Percentiles rank a stretch among this genome's conserved stretches.
These are phyloP conservation scores for Erodium trifolium DNA, from an alignment of 441 rosid genomes.

Conservation along the genomic window DNA sequence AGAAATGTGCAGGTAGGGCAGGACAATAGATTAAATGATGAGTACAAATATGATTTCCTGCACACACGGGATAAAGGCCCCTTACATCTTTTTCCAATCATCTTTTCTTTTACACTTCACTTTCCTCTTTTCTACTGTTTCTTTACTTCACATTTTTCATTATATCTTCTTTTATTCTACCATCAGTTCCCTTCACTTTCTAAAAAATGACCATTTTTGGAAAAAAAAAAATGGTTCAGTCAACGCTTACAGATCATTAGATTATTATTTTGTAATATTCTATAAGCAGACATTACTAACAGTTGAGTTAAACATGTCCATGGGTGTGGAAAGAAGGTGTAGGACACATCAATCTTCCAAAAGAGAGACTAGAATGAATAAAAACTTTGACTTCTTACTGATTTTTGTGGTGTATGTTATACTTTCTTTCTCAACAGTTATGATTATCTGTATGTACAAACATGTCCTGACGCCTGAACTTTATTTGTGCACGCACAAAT, in stretches of 20 bases:
- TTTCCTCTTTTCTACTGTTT: constrained; percentile 7
- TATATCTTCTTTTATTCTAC: not conserved
- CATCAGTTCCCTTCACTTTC: not conserved
- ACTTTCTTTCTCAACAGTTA: not conserved
- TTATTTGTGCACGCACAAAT: not conserved
- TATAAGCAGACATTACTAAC: not conserved
- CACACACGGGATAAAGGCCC: not conserved
- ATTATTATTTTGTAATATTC: not conserved
- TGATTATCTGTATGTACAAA: not conserved
- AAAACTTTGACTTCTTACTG: not conserved
- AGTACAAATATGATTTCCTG: not conserved
- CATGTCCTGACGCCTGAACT: not conserved
- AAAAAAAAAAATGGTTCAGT: not conserved
- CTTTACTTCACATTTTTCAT: not conserved
- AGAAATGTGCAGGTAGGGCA: constrained; percentile 3
- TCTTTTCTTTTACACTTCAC: not conserved
- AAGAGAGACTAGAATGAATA: not conserved
- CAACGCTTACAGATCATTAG: not conserved
- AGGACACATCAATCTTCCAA: not conserved
- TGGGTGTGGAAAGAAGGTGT: not conserved
- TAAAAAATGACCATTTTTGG: not conserved
- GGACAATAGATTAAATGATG: not conserved
- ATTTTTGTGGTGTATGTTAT: not conserved
- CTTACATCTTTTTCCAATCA: not conserved
- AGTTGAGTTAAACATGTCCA: not conserved